Conservation (phyloP, 345 rosid genomes). For the Populus alba region DNA sequence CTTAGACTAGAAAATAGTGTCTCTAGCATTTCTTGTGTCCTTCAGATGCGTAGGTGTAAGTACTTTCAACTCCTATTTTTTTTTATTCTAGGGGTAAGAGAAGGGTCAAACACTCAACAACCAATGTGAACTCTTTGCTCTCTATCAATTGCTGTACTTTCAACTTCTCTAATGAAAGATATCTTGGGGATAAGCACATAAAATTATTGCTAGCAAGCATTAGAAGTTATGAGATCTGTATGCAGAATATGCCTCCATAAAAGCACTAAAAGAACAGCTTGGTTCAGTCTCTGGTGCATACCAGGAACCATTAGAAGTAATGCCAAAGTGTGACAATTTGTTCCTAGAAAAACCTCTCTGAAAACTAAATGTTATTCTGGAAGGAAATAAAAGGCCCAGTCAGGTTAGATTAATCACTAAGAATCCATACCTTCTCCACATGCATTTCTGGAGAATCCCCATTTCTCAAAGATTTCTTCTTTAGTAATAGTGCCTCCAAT, state of each 20-base stretch:
- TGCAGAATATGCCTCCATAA: neutral
- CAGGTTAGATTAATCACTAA: slow-evolving; percentile 1
- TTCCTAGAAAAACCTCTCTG: neutral
- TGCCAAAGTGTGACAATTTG: no score
- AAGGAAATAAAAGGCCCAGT: no score
- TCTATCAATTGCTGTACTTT: no score
- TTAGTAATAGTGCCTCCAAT: slow-evolving; percentile 63
- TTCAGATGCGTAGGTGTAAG: no score
- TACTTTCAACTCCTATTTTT: no score
- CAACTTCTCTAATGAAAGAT: no score
- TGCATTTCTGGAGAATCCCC: slow-evolving; percentile 65
- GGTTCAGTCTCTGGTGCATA: neutral
- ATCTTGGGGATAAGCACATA: neutral
- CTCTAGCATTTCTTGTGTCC: no score
- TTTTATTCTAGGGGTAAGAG: no score
- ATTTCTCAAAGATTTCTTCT: slow-evolving; percentile 59
- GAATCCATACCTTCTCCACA: slow-evolving; percentile 56
- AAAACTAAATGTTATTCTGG: no score
- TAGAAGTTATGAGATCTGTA: neutral
- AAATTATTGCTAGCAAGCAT: neutral
- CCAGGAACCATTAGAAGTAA: neutral
- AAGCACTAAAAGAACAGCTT: neutral
- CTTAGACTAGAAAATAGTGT: neutral
- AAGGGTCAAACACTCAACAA: no score
- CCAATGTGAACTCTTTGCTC: no score